Base-by-base conservation (phyloP, 169 alveolate species). In the Plasmodium ovale region DNA sequence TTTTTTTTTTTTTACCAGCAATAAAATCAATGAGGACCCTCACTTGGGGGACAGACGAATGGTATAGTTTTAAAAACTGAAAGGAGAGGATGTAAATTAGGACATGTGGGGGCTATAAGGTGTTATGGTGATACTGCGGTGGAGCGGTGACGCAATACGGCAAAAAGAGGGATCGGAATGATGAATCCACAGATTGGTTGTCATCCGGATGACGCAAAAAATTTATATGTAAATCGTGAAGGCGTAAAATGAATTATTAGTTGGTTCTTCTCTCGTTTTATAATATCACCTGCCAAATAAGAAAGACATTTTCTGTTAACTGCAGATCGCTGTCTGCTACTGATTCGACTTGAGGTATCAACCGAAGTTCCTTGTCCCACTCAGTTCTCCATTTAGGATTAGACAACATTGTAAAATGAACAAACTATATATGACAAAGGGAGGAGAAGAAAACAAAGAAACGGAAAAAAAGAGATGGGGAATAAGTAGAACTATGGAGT, bases 321-420 rank as follows among this genome's bases (percentile, higher is more conserved):
- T 85, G 56, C 23, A 85, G 33, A 71, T 85, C 91, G 10, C n/a
- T 29, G 21, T 58, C 64, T 31, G 85, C 60, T 37, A 85, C 49
- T 19, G 91, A 42, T 53, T 85, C 91, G 7, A 85, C 91, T 16
- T 85, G 72, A 21, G 91, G 91, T 49, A 67, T 31, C 31, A 39
- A 62, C 27, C 91, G 91, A 35, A 85, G 91, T 53, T 85, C 91
- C 5, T 14, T 54, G 87, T 85, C 87, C 91, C 91, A 85, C 39
- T 85, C 91, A 47, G 21, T 39, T 85, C 65, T 42, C 91, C 91
- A 85, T 23, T 35, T 67, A 31, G 49, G 54, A 23, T 35, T 67
- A 29, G 29, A 29, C n/a, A 49, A 33, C 91, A 85, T 85, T 56
- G 29, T 71, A 69, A 35, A 47, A 47, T 39, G 12, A 49, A 70